Percentiles rank a stretch among this genome's conserved stretches.
Conservation (phyloP, 768 basidiomycete genomes). For the Lepiota brunneoincarnata region DNA sequence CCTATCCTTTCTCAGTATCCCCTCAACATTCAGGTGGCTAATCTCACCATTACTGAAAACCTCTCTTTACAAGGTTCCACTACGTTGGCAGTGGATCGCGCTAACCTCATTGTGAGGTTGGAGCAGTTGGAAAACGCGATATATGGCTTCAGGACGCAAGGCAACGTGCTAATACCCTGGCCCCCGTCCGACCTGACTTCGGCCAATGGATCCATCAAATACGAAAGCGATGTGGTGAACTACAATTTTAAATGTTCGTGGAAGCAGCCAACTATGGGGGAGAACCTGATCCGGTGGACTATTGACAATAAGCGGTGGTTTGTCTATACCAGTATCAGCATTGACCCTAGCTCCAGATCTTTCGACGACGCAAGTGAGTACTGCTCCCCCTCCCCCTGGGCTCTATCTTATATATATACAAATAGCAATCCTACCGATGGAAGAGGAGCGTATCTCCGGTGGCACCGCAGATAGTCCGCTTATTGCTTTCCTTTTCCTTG, state of each 20-base stretch:
- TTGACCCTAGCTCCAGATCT: not conserved
- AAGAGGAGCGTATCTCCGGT: too few species aligned
- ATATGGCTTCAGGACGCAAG: not conserved
- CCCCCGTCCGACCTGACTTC: not conserved
- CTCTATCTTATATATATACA: too few species aligned
- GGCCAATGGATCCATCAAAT: not conserved
- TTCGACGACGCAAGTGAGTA: not conserved
- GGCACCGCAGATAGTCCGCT: not conserved
- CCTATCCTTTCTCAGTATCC: not conserved
- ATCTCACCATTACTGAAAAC: not conserved
- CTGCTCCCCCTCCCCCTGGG: not conserved
- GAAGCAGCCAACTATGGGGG: not conserved
- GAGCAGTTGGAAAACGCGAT: not conserved
- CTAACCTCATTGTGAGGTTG: not conserved
- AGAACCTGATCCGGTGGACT: not conserved
- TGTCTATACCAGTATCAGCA: too few species aligned
- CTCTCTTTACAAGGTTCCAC: too few species aligned
- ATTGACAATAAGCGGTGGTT: not conserved
- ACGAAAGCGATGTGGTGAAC: not conserved
- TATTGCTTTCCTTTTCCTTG: slow-evolving; percentile 1
- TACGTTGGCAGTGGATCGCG: not conserved
- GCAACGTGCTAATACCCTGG: slow-evolving; percentile 6
- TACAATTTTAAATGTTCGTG: slow-evolving; percentile 5
- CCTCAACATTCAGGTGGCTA: not conserved
- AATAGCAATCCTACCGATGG: not conserved